These are phyloP conservation scores for Cytospora schulzeri DNA, from an alignment of 2,329 filamentous ascomycete genomes.

Conservation along the genomic window DNA sequence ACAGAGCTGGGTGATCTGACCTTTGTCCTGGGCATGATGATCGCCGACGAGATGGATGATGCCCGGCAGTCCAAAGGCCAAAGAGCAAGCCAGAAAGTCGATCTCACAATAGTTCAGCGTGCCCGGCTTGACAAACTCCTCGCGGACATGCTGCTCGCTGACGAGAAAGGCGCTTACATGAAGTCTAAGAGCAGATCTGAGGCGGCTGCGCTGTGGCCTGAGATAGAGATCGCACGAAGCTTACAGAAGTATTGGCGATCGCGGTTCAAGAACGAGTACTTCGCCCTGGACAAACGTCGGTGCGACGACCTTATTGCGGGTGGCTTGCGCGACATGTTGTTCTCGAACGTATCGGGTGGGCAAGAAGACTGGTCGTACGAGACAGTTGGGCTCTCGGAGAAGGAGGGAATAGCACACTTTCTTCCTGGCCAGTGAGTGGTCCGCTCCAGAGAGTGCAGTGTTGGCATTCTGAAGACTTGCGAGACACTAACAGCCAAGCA, in stretches of 20 bases:
- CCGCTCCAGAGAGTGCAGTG: neutral
- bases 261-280: slow-evolving; percentile 24
- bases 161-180: slow-evolving; percentile 7
- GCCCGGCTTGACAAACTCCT: slow-evolving; percentile 25
- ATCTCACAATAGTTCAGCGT: slow-evolving; percentile 14
- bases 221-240: slow-evolving; percentile 12
- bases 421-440: slow-evolving; percentile 22
- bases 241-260: slow-evolving; percentile 21
- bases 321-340: slow-evolving; percentile 15
- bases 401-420: slow-evolving; percentile 10
- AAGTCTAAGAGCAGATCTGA: neutral
- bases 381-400: slow-evolving; percentile 18
- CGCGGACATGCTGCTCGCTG: slow-evolving; percentile 19
- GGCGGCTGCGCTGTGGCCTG: slow-evolving; percentile 3
- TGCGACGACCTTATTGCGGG: slow-evolving; percentile 6
- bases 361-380: slow-evolving; percentile 16
- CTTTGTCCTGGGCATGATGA: slow-evolving; percentile 24
- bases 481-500: slow-evolving; percentile 33
- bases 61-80: neutral
- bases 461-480: neutral
- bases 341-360: slow-evolving; percentile 22
- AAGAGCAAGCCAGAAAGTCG: neutral
- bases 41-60: slow-evolving; percentile 20
- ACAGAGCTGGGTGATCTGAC: slow-evolving; percentile 19
- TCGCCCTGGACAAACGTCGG: slow-evolving; percentile 16